Evolutionary conservation across 73 alveolate genomes (phyloP).

Genomic region (Paramecium primaurelia): DNA sequence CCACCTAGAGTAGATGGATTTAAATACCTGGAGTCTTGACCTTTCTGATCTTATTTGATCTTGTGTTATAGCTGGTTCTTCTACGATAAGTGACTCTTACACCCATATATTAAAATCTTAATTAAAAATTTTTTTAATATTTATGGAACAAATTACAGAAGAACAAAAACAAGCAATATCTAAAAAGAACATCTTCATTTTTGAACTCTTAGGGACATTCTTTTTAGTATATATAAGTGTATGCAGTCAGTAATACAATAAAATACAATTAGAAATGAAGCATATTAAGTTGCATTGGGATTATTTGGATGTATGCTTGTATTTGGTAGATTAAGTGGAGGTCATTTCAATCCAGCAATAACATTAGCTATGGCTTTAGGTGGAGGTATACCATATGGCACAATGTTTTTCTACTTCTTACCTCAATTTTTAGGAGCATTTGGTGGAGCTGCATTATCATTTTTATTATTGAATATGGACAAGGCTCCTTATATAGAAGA

Average conservation of each 20-base stretch:
- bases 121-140: constrained; percentile 17
- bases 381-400: not conserved
- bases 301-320: constrained; percentile 7
- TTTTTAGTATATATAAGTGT: constrained; percentile 8
- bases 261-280: not conserved
- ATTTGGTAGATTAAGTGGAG: constrained; percentile 44
- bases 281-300: not conserved
- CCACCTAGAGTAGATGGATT: constrained; percentile 41
- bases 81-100: constrained; percentile 63
- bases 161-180: constrained; percentile 13
- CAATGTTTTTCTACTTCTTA: not conserved
- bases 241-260: not conserved
- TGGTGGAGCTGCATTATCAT: not conserved
- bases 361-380: not conserved
- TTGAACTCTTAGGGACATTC: constrained; percentile 21
- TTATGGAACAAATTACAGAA: constrained; percentile 32
- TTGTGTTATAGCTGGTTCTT: constrained; percentile 62
- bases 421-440: constrained; percentile 27
- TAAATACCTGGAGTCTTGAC: constrained; percentile 72
- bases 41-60: constrained; percentile 60
- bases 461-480: not conserved
- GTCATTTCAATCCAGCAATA: constrained; percentile 42
- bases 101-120: constrained; percentile 52
- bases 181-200: constrained; percentile 6
- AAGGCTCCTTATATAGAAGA: constrained; percentile 28